Evolutionary conservation across 306 rosid species (phyloP), one percentile per base, ranked within the genome.

Genomic region (Cyamopsis tetragonoloba): DNA sequence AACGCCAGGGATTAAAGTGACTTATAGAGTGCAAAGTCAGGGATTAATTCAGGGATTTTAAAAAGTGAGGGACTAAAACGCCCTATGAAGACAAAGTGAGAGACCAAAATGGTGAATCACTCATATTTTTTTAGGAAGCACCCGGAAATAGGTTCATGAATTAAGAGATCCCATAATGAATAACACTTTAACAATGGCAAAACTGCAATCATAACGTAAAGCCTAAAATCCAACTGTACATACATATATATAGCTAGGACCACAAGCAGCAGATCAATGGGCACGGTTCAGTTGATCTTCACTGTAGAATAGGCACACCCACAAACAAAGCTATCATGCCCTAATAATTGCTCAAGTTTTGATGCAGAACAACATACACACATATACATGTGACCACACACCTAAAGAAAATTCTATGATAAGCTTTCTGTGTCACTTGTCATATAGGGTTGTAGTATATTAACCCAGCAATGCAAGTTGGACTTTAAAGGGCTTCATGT

Each of bases 191-290:
- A n/a, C n/a, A n/a, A n/a, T n/a, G n/a, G n/a, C n/a, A n/a, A n/a
- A n/a, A n/a, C n/a, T n/a, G n/a, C n/a, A n/a, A n/a, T n/a, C n/a
- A n/a, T n/a, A n/a, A n/a, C n/a, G n/a, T n/a, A n/a, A n/a, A n/a
- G n/a, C n/a, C n/a, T n/a, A n/a, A n/a, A n/a, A n/a, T n/a, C n/a
- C 15, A 34, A 53, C 26, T 26, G 61, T 43, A n/a, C n/a, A n/a
- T n/a, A n/a, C n/a, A n/a, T n/a, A n/a, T n/a, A n/a, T n/a, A 23
- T 12, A 34, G 13, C 48, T 20, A 74, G 77, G 83, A 79, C 83
- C 80, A 79, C 70, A 0, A 34, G 14, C 34, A 24, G 24, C 27
- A n/a, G 48, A 70, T 73, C 58, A 73, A 79, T 68, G 79, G n/a
- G 60, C 37, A 63, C 4, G 26, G 18, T 54, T 71, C 65, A 22